Evolutionary conservation across 164 flowering plant species (phyloP).

Genomic region (Sextonia rubra): DNA sequence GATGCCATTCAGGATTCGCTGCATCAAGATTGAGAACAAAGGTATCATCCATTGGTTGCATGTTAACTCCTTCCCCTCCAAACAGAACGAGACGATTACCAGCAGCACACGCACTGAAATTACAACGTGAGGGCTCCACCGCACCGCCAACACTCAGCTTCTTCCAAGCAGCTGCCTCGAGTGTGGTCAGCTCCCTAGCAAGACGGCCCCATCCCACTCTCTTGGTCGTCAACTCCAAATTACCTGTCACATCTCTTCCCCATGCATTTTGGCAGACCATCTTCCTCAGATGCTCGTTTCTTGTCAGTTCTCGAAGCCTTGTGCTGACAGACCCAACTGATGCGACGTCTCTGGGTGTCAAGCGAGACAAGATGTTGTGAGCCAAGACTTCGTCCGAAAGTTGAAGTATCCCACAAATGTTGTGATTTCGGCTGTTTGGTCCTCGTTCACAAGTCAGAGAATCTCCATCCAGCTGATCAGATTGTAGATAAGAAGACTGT

Average conservation of each 20-base stretch:
- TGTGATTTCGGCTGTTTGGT: constrained; percentile 21
- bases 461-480: constrained; percentile 28
- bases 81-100: constrained; percentile 80
- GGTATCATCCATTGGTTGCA: constrained; percentile 94
- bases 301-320: constrained; percentile 65
- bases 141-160: constrained; percentile 77
- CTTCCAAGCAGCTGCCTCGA: constrained; percentile 85
- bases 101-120: constrained; percentile 84
- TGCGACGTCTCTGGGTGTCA: constrained; percentile 83
- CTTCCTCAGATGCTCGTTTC: constrained; percentile 75
- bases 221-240: constrained; percentile 62
- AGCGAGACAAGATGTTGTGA: constrained; percentile 69
- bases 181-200: constrained; percentile 77
- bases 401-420: constrained; percentile 60
- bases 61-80: constrained; percentile 87
- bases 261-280: constrained; percentile 90
- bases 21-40: constrained; percentile 80
- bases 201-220: constrained; percentile 79
- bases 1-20: constrained; percentile 63
- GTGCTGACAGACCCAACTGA: constrained; percentile 80
- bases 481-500: constrained; percentile 35
- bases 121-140: constrained; percentile 83
- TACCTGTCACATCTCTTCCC: constrained; percentile 79
- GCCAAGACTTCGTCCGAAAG: constrained; percentile 84
- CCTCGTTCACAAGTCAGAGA: constrained; percentile 26